Evolutionary conservation across 345 rosid species (phyloP).

Genomic region (Boechera stricta): DNA sequence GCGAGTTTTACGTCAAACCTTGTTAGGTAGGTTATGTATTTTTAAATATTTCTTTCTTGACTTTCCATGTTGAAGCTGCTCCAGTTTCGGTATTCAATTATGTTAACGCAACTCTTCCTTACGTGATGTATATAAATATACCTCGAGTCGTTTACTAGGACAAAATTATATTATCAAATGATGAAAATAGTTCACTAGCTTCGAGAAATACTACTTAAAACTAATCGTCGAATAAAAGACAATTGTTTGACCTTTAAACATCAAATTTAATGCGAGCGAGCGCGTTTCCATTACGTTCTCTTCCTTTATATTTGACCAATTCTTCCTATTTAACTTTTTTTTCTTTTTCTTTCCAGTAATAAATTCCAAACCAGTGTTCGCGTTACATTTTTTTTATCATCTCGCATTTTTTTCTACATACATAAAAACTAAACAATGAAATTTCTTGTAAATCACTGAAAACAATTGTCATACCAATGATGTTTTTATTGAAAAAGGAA

Average conservation of each 20-base stretch:
- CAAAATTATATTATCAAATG: background rate
- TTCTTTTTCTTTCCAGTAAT: background rate
- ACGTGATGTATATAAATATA: no score
- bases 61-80: conserved; percentile 2
- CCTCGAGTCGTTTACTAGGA: background rate
- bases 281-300: conserved; percentile 14
- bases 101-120: no score
- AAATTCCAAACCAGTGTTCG: background rate
- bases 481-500: no score
- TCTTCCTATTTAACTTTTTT: background rate
- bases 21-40: conserved; percentile 34
- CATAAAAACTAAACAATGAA: no score
- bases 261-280: background rate
- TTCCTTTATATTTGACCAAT: conserved; percentile 25
- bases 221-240: background rate
- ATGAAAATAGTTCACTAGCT: background rate
- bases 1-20: conserved; percentile 34
- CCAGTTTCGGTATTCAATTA: no score
- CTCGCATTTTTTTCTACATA: no score
- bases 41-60: conserved; percentile 8
- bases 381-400: background rate
- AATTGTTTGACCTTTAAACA: no score
- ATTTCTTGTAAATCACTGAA: no score
- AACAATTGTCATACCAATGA: no score
- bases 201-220: background rate